Base-by-base conservation (phyloP, 306 rosid species). In the Lathyrus oleraceus region DNA sequence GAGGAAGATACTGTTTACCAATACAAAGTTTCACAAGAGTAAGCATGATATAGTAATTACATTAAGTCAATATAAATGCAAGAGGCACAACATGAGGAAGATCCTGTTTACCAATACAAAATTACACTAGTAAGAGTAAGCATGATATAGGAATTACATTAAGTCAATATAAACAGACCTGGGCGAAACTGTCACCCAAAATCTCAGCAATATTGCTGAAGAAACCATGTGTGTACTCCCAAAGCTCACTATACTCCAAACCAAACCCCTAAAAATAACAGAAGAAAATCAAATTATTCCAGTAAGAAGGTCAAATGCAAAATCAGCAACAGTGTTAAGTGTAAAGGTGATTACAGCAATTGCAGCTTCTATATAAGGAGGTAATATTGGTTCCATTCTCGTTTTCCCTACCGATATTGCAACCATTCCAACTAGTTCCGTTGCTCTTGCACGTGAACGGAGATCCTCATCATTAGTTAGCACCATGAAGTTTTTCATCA, bases 161-260 rank as follows among this genome's bases (percentile, higher is more conserved):
- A n/a, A n/a, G n/a, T n/a, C n/a, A n/a, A n/a, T n/a, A 48, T 48
- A 72, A 67, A 40, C 81, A 82, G 36, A 89, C 99, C 96, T 95
- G 91, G 54, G 76, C 75, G 82, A 95, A 91, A 72, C 85, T 88
- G 47, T 83, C 95, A 53, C 77, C 96, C 87, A 95, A 86, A 80
- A 95, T 91, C 85, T 95, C 97, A 42, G 93, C 91, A 66, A 91
- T 84, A 68, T 95, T 95, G 83, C 99, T 89, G 85, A 95, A 95
- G 85, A 91, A 95, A 51, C 99, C 99, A 74, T 95, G 97, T 43
- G 95, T 91, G 81, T 91, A 95, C 91, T 95, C 99, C 48, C 99
- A 88, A 67, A 95, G 92, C 79, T 95, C 97, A 74, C 99, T 95
- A 52, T 67, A 95, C 68, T 91, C 99, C 74, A 95, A 80, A 58